Base-by-base conservation (phyloP, 2,329 filamentous ascomycete species). In the Hypoxylon sp. region DNA sequence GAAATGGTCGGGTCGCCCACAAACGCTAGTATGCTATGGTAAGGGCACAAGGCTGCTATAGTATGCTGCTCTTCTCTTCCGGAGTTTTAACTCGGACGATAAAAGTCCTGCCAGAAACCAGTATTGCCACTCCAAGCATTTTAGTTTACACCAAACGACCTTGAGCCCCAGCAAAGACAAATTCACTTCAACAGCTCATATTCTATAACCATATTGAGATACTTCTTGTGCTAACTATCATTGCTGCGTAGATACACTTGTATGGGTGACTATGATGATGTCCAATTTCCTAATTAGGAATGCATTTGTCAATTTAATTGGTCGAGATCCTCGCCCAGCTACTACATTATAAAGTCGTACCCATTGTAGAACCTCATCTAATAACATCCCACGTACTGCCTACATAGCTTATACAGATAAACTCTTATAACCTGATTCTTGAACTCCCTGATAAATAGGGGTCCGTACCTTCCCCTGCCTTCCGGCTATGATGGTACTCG, bases 231-330 rank as follows among this genome's bases (percentile, higher is more conserved):
- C 29, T 31, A 9, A 31, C 3, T 8, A 31, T 31, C 6, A 31
- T 31, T 31, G 6, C 29, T 31, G 29, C 8, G 8, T 31, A 31
- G 6, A 31, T 8, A 31, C 13, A 8, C 17, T 44, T 19, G 39
- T 17, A 44, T 10, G 17, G 8, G n/a, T 4, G 22, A 1, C 29
- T 33, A 17, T 5, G 13, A 19, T 52, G 24, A 35, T n/a, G n/a
- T 52, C 48, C 1, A 29, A 6, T 11, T 65, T 60, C 63, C 63
- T 39, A 33, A 57, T 61, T 46, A 37, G 63, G 63, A 56, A 66
- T 39, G 3, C 37, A 19, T 22, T 9, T 19, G 22, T n/a, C n/a
- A 1, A 8, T 57, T 48, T 66, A 22, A 66, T 66, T 66, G 63
- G 63, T 10, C 22, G 22, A 53, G 29, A 3, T 39, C 39, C 22